phyloP scores from a whole-genome alignment of 2,329 filamentous ascomycete genomes.

The Cercospora zeina region DNA sequence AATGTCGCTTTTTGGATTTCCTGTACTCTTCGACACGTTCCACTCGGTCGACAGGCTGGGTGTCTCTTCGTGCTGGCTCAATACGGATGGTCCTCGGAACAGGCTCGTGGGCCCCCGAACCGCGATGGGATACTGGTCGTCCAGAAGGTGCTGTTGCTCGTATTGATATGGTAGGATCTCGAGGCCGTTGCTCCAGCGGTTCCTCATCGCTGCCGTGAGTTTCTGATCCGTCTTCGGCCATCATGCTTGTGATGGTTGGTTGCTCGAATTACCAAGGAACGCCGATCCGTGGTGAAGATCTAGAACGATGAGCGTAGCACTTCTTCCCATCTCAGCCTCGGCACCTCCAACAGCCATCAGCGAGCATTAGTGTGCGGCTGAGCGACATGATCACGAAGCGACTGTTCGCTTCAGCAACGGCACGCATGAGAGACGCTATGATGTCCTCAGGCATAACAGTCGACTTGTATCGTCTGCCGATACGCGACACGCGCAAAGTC shows the following conservation, averaged over 20 bases:
- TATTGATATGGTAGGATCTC: neutral
- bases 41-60: slow-evolving; percentile 4
- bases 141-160: neutral
- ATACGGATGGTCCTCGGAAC: neutral
- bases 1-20: neutral
- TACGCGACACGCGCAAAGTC: neutral
- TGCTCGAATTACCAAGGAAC: neutral
- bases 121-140: neutral
- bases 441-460: neutral
- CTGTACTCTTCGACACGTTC: slow-evolving; percentile 11
- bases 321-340: neutral
- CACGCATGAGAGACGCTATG: neutral
- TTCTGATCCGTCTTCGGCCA: neutral
- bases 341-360: neutral
- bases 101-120: neutral
- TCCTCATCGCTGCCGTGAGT: neutral
- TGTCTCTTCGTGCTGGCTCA: neutral
- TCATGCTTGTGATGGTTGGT: neutral
- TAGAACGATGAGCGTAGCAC: neutral
- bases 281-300: neutral
- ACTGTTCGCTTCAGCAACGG: slow-evolving; percentile 3
- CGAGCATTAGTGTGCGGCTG: slow-evolving; percentile 14
- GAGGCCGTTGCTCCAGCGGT: neutral
- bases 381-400: slow-evolving; percentile 6
- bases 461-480: neutral